Percentiles rank a stretch among this genome's conserved stretches.
Conservation (phyloP, 1,284 basidiomycete species). For the Malassezia yamatoensis region DNA sequence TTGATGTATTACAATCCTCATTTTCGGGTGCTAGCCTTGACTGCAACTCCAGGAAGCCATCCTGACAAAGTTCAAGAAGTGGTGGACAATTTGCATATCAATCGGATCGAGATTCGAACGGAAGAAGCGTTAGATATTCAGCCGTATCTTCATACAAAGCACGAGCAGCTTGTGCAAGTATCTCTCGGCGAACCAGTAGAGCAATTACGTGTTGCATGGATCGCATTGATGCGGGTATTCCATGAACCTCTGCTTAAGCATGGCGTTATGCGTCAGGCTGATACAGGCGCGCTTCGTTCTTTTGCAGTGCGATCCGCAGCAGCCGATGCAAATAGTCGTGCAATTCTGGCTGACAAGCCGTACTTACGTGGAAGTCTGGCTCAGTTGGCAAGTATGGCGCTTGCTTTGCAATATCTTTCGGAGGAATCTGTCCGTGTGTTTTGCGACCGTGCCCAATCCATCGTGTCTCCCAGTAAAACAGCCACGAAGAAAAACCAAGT, state of each 20-base stretch:
- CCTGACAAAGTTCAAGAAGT: conserved; percentile 78
- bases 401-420: conserved; percentile 52
- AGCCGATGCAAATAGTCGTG: conserved; percentile 13
- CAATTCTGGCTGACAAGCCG: conserved; percentile 18
- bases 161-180: conserved; percentile 38
- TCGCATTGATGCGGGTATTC: conserved; percentile 39
- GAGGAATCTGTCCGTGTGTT: conserved; percentile 57
- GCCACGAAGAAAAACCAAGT: conserved; percentile 25
- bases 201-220: conserved; percentile 44
- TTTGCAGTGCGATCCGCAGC: conserved; percentile 29
- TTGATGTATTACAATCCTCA: conserved; percentile 88
- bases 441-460: conserved; percentile 47
- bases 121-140: conserved; percentile 80
- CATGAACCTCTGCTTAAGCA: conserved; percentile 31
- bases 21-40: conserved; percentile 84
- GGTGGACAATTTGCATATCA: conserved; percentile 92
- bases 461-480: conserved; percentile 40
- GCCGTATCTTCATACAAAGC: conserved; percentile 76
- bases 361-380: conserved; percentile 21
- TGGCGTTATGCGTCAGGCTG: conserved; percentile 26
- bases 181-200: conserved; percentile 28
- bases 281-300: conserved; percentile 31
- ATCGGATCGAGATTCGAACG: conserved; percentile 84
- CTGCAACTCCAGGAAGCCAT: conserved; percentile 83
- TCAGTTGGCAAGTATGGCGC: conserved; percentile 32